Conservation (phyloP, 176 grass and related monocot genomes). For the Ensete ventricosum region DNA sequence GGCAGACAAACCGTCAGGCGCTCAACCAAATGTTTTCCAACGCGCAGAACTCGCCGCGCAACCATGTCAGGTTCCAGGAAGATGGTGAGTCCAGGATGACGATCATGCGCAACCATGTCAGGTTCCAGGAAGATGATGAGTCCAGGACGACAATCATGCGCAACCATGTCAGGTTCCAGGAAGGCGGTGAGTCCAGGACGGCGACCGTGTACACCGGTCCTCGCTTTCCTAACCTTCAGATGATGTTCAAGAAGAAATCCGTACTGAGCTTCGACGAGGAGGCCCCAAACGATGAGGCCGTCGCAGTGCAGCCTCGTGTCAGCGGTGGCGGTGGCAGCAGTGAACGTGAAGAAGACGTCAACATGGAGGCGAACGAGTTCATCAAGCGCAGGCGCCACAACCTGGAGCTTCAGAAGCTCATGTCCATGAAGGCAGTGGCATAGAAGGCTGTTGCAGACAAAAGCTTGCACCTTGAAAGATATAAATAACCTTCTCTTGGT, state of each 20-base stretch:
- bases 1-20: no score
- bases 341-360: conserved; percentile 3
- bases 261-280: background rate
- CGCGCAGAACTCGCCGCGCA: background rate
- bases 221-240: conserved; percentile 15
- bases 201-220: background rate
- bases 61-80: background rate
- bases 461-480: no score
- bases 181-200: background rate
- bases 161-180: background rate
- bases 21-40: no score
- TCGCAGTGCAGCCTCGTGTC: background rate
- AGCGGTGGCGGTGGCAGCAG: conserved; percentile 4
- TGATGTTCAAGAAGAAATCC: conserved; percentile 9
- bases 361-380: background rate
- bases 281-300: background rate
- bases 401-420: background rate
- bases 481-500: no score
- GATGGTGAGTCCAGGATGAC: background rate
- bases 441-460: no score
- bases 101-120: background rate
- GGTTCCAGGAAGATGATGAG: background rate
- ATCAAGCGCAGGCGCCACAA: conserved; percentile 1
- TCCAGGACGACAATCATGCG: background rate
- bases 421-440: background rate